A percentile compares a stretch with the other conserved stretches of the same genome.
phyloP scores from a whole-genome alignment of 2,329 filamentous ascomycete species.

The Blumeriella jaapii region DNA sequence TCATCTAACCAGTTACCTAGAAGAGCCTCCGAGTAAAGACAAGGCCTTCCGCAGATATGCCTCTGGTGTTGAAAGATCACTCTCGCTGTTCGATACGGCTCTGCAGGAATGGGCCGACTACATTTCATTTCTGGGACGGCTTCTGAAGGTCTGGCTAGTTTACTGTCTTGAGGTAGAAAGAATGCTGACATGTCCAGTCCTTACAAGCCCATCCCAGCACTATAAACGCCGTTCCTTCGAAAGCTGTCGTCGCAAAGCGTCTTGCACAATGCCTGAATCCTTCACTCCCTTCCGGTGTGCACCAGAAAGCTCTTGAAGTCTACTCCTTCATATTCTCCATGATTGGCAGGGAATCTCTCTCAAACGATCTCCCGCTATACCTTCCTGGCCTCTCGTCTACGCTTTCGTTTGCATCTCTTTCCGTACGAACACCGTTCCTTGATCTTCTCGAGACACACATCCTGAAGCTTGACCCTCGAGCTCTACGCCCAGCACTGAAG shows the following conservation, averaged over 20 bases:
- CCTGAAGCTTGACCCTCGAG: conserved; percentile 54
- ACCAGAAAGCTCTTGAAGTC: conserved; percentile 93
- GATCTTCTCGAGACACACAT: conserved; percentile 74
- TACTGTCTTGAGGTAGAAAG: conserved; percentile 3
- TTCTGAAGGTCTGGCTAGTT: conserved; percentile 60
- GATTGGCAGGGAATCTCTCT: conserved; percentile 70
- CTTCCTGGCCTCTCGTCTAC: conserved; percentile 82
- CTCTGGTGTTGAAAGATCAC: conserved; percentile 71
- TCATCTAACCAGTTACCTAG: conserved; percentile 25
- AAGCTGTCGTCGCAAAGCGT: conserved; percentile 73
- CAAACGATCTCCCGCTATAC: conserved; percentile 74
- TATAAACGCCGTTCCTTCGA: conserved; percentile 66
- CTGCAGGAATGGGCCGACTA: conserved; percentile 99
- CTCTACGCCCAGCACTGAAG: conserved; percentile 79
- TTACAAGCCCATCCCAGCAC: conserved; percentile 74
- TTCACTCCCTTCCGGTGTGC: conserved; percentile 84
- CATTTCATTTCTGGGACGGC: conserved; percentile 85
- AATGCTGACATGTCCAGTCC: conserved; percentile 43
- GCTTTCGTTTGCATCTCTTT: conserved; percentile 87
- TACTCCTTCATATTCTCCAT: conserved; percentile 82
- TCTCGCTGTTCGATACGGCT: conserved; percentile 82
- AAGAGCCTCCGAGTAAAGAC: conserved; percentile 47
- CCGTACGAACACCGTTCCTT: conserved; percentile 77
- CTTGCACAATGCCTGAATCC: conserved; percentile 93
- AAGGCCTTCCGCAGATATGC: conserved; percentile 81